Evolutionary conservation across 495 filamentous ascomycete species (phyloP).

Genomic region (Pseudomonodictys pantanalensis): DNA sequence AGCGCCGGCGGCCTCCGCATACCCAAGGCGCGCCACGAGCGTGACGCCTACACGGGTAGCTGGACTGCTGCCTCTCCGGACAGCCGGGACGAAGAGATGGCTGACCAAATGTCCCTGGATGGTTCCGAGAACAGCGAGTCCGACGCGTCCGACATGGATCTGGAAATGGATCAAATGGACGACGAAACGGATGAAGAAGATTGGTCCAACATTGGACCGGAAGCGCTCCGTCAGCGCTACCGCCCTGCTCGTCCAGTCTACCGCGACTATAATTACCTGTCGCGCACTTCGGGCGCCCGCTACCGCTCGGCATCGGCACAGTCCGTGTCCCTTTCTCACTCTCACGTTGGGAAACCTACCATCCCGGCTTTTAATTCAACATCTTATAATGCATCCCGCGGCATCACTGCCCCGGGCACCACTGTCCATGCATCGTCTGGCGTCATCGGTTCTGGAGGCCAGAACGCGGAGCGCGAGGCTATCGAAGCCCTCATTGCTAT

Average conservation of each 20-base stretch:
- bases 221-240: constrained; percentile 70
- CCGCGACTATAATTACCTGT: constrained; percentile 40
- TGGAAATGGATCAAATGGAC: constrained; percentile 60
- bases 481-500: constrained; percentile 80
- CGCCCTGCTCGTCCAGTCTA: constrained; percentile 22
- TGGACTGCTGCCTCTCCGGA: constrained; percentile 47
- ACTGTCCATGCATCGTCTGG: constrained; percentile 23
- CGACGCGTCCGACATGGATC: constrained; percentile 57
- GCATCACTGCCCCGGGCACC: constrained; percentile 50
- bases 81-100: constrained; percentile 44
- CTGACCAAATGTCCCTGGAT: constrained; percentile 94
- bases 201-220: constrained; percentile 87
- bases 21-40: constrained; percentile 48
- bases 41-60: constrained; percentile 57
- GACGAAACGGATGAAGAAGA: constrained; percentile 97
- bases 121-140: constrained; percentile 69
- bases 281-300: constrained; percentile 21
- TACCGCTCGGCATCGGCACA: constrained; percentile 22
- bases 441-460: constrained; percentile 40
- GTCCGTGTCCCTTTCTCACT: constrained; percentile 27
- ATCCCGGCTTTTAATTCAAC: constrained; percentile 21
- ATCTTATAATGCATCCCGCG: constrained; percentile 49
- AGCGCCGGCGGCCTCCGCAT: constrained; percentile 62
- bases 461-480: constrained; percentile 69
- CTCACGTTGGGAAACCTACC: constrained; percentile 12